Evolutionary conservation across 2,329 filamentous ascomycete genomes (phyloP), one percentile per base, ranked within the genome.

Genomic region (Didymosphaeria variabile): DNA sequence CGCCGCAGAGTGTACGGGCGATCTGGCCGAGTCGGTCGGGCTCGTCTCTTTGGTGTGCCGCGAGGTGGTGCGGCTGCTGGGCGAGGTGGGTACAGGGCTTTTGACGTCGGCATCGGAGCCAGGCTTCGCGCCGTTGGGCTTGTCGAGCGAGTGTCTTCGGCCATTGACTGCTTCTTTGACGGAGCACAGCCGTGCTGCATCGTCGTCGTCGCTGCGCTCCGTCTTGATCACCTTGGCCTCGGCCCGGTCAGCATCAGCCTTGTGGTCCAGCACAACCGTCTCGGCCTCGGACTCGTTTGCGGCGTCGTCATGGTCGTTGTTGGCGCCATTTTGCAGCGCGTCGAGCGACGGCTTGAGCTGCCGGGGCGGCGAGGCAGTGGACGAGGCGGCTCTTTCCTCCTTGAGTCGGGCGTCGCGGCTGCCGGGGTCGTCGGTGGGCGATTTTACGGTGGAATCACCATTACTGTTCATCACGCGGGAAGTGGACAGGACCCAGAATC

Each of bases 211-310:
- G 63, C 66, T 69, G 66, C 74, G 72, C 69, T 80, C 79, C 29
- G 70, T 75, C 70, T 79, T 80, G 72, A 79, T 77, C 64, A 71
- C 60, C 70, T 78, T 78, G 63, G 74, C 76, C 63, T 77, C 74
- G 57, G 76, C 73, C 50, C 9, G 45, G 67, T 82, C 79, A 62
- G 80, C 77, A 67, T 82, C 79, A 62, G 80, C 77, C 34, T 79
- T 76, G 52, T 68, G 63, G 66, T 75, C 79, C 52, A 82, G 76
- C 40, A 84, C 80, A 60, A 83, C 78, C 34, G 82, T 84, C 72
- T 84, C 82, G 55, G 82, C 82, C 71, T 84, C 82, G 17, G 81
- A 83, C 65, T 82, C 80, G 65, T 78, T 79, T 56, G 77, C 74
- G 36, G 74, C 78, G 60, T 79, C 76, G 49, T 73, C 70, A 44